Percentiles rank a stretch among this genome's conserved stretches.
Evolutionary conservation across 2,329 filamentous ascomycete genomes (phyloP).

Genomic region (Xylaria arbuscula): DNA sequence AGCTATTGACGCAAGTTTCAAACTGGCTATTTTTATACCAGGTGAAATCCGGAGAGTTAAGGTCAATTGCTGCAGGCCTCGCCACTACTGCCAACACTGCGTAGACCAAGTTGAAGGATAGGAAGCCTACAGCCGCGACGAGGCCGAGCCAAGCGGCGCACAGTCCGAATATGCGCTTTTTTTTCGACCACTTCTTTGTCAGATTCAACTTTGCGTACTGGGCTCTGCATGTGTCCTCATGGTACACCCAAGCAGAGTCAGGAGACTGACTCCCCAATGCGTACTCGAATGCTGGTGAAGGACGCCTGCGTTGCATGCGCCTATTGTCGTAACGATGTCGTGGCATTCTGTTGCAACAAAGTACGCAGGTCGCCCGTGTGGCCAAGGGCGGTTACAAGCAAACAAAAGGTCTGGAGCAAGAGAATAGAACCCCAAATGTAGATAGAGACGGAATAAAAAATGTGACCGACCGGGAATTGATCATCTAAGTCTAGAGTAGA

Average conservation of each 20-base stretch:
- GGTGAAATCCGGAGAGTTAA: slow-evolving; percentile 2
- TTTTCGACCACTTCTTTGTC: background rate
- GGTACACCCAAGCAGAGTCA: background rate
- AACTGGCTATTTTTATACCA: slow-evolving; percentile 6
- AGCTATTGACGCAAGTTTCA: slow-evolving; percentile 7
- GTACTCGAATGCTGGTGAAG: background rate
- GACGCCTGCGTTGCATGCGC: background rate
- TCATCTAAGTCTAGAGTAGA: background rate
- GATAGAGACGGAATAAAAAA: background rate
- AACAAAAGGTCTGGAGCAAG: background rate
- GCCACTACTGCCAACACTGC: slow-evolving; percentile 2
- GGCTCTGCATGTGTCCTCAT: slow-evolving; percentile 1
- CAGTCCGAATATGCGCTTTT: background rate
- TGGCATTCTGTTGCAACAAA: slow-evolving; percentile 1
- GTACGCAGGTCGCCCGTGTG: slow-evolving; percentile 1
- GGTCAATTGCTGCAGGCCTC: background rate
- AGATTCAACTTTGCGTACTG: background rate
- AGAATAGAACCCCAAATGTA: background rate
- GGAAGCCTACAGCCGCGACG: slow-evolving; percentile 1
- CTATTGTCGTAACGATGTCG: background rate
- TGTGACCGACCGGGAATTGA: background rate
- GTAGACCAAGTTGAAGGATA: slow-evolving; percentile 1
- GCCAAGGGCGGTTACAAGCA: background rate
- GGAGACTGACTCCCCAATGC: background rate
- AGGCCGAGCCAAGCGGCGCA: background rate